Percentiles rank a stretch among this genome's conserved stretches.
Evolutionary conservation across 1,284 basidiomycete genomes (phyloP).

Genomic region (Mycosarcoma maydis): DNA sequence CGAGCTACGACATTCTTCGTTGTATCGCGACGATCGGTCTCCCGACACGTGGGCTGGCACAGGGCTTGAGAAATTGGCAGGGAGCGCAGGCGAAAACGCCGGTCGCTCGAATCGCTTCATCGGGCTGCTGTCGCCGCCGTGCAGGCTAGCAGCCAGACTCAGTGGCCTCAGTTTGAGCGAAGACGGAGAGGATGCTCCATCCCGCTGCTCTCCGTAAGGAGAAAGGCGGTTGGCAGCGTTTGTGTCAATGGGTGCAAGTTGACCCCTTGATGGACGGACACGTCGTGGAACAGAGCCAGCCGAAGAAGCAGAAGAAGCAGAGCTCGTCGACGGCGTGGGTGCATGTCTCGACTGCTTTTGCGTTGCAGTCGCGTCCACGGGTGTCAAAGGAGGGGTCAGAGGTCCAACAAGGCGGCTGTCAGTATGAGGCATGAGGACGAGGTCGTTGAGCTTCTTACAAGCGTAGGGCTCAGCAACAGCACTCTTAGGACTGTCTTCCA

Average conservation of each 20-base stretch:
- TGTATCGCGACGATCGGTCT: slow-evolving; percentile 34
- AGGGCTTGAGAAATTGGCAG: slow-evolving; percentile 37
- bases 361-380: slow-evolving; percentile 17
- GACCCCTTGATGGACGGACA: slow-evolving; percentile 13
- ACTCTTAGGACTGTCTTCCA: slow-evolving; percentile 23
- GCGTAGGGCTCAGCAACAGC: not conserved
- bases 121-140: slow-evolving; percentile 28
- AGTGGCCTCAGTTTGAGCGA: slow-evolving; percentile 41
- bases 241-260: slow-evolving; percentile 32
- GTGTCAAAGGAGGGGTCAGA: slow-evolving; percentile 41
- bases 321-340: slow-evolving; percentile 30
- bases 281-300: slow-evolving; percentile 19
- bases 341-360: slow-evolving; percentile 33
- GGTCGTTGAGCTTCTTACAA: slow-evolving; percentile 21
- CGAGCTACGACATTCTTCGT: slow-evolving; percentile 37
- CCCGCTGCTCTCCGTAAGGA: slow-evolving; percentile 10
- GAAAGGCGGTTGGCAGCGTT: slow-evolving; percentile 32
- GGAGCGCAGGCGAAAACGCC: slow-evolving; percentile 44
- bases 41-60: slow-evolving; percentile 19
- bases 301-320: slow-evolving; percentile 11
- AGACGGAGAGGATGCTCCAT: slow-evolving; percentile 28
- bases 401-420: slow-evolving; percentile 23
- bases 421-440: slow-evolving; percentile 27
- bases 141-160: slow-evolving; percentile 35
- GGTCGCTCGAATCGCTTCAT: slow-evolving; percentile 41